These are phyloP conservation scores for Aplosporella prunicola DNA, from an alignment of 2,329 filamentous ascomycete species.

Conservation along the genomic window DNA sequence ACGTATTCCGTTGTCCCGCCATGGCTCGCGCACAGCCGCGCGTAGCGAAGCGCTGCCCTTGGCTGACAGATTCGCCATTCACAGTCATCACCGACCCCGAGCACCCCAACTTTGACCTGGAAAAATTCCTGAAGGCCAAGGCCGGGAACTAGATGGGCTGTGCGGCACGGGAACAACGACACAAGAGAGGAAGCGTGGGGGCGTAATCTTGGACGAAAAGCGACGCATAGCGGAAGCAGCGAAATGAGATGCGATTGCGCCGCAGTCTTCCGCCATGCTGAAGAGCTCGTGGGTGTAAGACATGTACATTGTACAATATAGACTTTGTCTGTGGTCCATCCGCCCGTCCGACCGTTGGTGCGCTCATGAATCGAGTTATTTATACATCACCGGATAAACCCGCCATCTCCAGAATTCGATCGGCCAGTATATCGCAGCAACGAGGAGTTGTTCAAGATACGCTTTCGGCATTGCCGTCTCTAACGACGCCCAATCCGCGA, in stretches of 20 bases:
- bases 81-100: slow-evolving; percentile 51
- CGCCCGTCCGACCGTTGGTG: slow-evolving; percentile 5
- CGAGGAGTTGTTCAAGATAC: too few species aligned
- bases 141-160: slow-evolving; percentile 24
- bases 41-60: slow-evolving; percentile 3
- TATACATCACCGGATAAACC: too few species aligned
- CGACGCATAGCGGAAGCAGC: slow-evolving; percentile 5
- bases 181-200: slow-evolving; percentile 1
- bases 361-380: slow-evolving; percentile 8
- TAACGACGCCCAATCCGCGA: too few species aligned
- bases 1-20: slow-evolving; percentile 19
- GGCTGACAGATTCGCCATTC: background rate
- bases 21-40: slow-evolving; percentile 17
- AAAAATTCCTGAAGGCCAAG: slow-evolving; percentile 66
- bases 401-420: too few species aligned
- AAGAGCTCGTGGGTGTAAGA: slow-evolving; percentile 21
- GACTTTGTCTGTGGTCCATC: slow-evolving; percentile 16
- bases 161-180: background rate
- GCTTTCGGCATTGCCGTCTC: too few species aligned
- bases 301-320: slow-evolving; percentile 36
- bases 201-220: slow-evolving; percentile 8
- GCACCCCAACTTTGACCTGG: slow-evolving; percentile 87
- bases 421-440: too few species aligned
- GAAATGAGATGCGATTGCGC: too few species aligned
- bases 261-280: slow-evolving; percentile 12